Conservation (phyloP, 148 eudicot genomes). For the Suaeda aralocaspica region DNA sequence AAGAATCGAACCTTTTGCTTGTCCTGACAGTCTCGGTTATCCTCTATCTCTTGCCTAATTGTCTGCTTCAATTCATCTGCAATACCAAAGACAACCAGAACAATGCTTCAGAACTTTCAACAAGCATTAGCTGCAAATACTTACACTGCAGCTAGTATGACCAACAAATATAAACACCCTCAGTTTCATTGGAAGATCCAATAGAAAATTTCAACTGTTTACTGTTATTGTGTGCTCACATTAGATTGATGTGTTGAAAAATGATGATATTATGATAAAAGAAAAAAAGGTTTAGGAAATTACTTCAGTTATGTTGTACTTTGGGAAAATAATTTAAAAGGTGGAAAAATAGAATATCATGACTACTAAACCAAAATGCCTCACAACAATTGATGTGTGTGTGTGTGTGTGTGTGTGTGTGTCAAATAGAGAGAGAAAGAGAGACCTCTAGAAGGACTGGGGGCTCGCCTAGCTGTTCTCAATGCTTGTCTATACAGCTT, state of each 20-base stretch:
- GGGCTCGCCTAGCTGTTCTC: constrained; percentile 72
- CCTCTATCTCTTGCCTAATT: constrained; percentile 79
- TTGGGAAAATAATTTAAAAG: no score
- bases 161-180: no score
- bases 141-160: not conserved
- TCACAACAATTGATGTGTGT: no score
- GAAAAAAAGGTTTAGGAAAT: no score
- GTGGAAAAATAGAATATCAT: not conserved
- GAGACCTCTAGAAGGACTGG: constrained; percentile 60
- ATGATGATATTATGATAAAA: no score
- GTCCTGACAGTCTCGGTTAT: constrained; percentile 63
- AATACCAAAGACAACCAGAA: constrained; percentile 10
- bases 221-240: no score
- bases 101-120: not conserved
- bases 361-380: not conserved
- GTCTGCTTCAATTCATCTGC: constrained; percentile 63
- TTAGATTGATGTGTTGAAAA: no score
- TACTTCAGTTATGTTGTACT: no score
- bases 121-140: not conserved
- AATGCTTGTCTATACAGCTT: constrained; percentile 84
- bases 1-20: constrained; percentile 75
- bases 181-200: no score
- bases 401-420: no score
- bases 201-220: no score
- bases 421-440: not conserved